A percentile compares a stretch with the other conserved stretches of the same genome.
These are phyloP conservation scores for Penicillium arizonense DNA, from an alignment of 495 filamentous ascomycete species.

Conservation along the genomic window DNA sequence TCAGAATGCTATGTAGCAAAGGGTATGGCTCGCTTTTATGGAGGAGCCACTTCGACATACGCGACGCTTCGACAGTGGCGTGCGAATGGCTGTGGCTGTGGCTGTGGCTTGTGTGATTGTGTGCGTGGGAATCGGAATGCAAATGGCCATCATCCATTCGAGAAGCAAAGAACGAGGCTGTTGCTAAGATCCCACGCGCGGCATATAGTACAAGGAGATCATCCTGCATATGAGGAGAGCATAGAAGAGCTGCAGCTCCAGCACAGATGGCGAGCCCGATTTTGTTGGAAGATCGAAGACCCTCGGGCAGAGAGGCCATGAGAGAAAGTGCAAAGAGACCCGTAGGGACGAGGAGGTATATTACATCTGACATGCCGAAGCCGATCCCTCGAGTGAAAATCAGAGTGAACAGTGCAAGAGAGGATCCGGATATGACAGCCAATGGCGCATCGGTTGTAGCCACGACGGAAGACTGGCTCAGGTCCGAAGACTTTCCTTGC, in stretches of 20 bases:
- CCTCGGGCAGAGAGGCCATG: conserved; percentile 19
- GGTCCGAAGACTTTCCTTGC: conserved; percentile 9
- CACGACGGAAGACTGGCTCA: conserved; percentile 10
- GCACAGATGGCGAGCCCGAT: conserved; percentile 32
- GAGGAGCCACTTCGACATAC: conserved; percentile 64
- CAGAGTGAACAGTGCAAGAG: conserved; percentile 19
- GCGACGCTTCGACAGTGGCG: conserved; percentile 41
- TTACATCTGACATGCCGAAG: conserved; percentile 21
- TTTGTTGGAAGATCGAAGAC: conserved; percentile 34
- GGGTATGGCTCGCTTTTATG: conserved; percentile 65
- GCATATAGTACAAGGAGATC: conserved; percentile 29
- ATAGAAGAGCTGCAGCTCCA: conserved; percentile 32
- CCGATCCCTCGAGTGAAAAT: conserved; percentile 22
- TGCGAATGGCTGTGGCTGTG: conserved; percentile 44
- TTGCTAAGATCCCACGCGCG: conserved; percentile 28
- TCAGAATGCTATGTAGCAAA: conserved; percentile 77
- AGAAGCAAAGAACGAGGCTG: conserved; percentile 34
- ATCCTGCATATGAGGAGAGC: conserved; percentile 34
- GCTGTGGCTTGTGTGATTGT: conserved; percentile 34
- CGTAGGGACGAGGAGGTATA: conserved; percentile 24
- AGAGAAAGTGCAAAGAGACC: conserved; percentile 32
- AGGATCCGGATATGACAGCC: conserved; percentile 26
- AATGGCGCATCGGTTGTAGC: conserved; percentile 29
- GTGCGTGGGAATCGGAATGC: conserved; percentile 26
- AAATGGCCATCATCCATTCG: conserved; percentile 37